Evolutionary conservation across 495 filamentous ascomycete species (phyloP), one percentile per base, ranked within the genome.

Genomic region (Trichocladium antarcticum): DNA sequence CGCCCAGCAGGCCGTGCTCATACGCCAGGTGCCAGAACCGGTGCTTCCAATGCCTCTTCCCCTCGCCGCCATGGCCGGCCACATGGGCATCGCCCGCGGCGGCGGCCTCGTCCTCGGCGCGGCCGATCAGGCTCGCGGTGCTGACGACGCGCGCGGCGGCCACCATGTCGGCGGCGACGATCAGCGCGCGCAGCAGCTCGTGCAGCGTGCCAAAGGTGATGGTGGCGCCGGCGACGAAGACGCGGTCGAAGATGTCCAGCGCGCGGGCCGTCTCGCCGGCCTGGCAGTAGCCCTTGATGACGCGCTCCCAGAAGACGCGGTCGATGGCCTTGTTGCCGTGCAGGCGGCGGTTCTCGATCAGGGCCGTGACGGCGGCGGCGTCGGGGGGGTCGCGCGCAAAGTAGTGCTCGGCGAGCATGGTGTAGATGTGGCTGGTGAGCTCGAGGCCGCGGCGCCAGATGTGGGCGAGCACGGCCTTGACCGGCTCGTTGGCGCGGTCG

Each of bases 341-440:
- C 24, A 71, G 52, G n/a, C 62, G 50, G 21, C 73, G 69, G 17
- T 68, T 65, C 12, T 67, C 42, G 51, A 80, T 74, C 6, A 87
- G 63, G 8, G 66, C 46, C 17, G 75, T 72, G 27, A 85, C 71
- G 19, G 76, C 77, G 1, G 58, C 63, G 21, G 82, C 54, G 56
- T 85, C 69, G 2, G 81, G 79, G 8, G 76, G 74, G n/a, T 58
- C 39, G 51, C 59, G 69, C 4, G 61, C 34, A 58, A 87, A 87
- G 63, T 80, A 80, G 64, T 82, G 66, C n/a, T 77, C 72, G n/a
- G 82, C 57, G 7, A 89, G 69, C 56, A 80, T 80, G 21, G 84
- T 85, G 70, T 83, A 84, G 56, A 87, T 74, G 45, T 83, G 74
- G 5, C 73, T 55, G 3, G 72, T 73, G 0, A 80, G 71, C 53